Percentiles rank a stretch among this genome's conserved stretches.
These are phyloP conservation scores for Tuber brumale DNA, from an alignment of 495 filamentous ascomycete genomes.

Conservation along the genomic window DNA sequence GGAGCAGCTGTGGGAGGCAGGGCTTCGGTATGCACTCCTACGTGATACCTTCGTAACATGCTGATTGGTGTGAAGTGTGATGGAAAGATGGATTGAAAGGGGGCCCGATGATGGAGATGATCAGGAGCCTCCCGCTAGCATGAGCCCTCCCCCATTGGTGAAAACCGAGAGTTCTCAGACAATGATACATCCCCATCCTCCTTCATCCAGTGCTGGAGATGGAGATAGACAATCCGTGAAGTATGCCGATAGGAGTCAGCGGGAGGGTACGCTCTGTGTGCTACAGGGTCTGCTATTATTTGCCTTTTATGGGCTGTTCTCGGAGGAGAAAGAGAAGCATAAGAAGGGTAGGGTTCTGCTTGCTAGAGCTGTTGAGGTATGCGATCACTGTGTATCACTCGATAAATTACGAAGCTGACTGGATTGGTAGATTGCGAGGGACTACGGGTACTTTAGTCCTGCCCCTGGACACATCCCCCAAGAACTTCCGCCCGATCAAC, in stretches of 20 bases:
- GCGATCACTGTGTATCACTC: conserved; percentile 4
- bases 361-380: conserved; percentile 33
- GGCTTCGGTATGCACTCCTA: conserved; percentile 26
- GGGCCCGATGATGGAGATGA: conserved; percentile 22
- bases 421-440: conserved; percentile 34
- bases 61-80: conserved; percentile 27
- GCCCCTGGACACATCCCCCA: conserved; percentile 19
- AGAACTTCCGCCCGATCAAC: conserved; percentile 32
- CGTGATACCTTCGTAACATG: not conserved
- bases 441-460: conserved; percentile 34
- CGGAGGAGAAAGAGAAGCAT: conserved; percentile 34
- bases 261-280: conserved; percentile 33
- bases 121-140: not conserved
- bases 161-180: not conserved
- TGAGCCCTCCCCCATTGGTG: conserved; percentile 4
- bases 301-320: conserved; percentile 35
- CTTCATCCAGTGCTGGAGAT: not conserved
- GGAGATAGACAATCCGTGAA: conserved; percentile 3
- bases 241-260: conserved; percentile 29
- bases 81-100: conserved; percentile 39
- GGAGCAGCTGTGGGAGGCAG: conserved; percentile 37
- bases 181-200: not conserved
- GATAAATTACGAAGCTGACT: not conserved
- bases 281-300: conserved; percentile 35
- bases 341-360: conserved; percentile 35